phyloP scores from a whole-genome alignment of 164 flowering plant genomes.

The Amborella trichopoda region DNA sequence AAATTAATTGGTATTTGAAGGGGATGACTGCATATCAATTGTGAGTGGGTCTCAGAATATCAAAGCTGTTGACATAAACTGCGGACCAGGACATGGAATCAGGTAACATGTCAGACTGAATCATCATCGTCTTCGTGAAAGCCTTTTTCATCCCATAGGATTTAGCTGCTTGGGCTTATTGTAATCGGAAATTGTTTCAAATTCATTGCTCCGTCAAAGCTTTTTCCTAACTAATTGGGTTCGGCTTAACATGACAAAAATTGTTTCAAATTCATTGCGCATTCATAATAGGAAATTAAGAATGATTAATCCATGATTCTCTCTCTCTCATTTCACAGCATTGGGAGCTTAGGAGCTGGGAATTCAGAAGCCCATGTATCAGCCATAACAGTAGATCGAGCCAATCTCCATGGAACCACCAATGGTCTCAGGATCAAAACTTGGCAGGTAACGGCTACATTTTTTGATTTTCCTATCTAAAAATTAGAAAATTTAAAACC shows the following conservation, averaged over 20 bases:
- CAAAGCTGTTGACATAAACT: conserved; percentile 24
- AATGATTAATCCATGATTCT: no score
- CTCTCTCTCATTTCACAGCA: conserved; percentile 23
- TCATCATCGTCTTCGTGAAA: no score
- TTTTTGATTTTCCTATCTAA: background rate
- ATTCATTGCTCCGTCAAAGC: no score
- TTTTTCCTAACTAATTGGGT: no score
- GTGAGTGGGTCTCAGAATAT: conserved; percentile 30
- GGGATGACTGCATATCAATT: conserved; percentile 60
- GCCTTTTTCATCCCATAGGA: no score
- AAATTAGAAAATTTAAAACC: no score
- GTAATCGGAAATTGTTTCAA: no score
- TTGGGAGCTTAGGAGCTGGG: conserved; percentile 49
- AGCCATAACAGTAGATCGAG: conserved; percentile 29
- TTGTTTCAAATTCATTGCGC: no score
- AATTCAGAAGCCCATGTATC: conserved; percentile 39
- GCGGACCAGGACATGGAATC: conserved; percentile 79
- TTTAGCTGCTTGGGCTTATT: no score
- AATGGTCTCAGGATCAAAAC: conserved; percentile 60
- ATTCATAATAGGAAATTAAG: no score
- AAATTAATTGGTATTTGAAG: conserved; percentile 11
- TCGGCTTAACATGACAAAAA: no score
- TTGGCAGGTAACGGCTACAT: conserved; percentile 22
- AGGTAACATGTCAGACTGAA: conserved; percentile 32
- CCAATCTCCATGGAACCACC: conserved; percentile 30